Percentiles rank a stretch among this genome's conserved stretches.
Evolutionary conservation across 2,329 filamentous ascomycete genomes (phyloP).

Genomic region (Eutypa lata): DNA sequence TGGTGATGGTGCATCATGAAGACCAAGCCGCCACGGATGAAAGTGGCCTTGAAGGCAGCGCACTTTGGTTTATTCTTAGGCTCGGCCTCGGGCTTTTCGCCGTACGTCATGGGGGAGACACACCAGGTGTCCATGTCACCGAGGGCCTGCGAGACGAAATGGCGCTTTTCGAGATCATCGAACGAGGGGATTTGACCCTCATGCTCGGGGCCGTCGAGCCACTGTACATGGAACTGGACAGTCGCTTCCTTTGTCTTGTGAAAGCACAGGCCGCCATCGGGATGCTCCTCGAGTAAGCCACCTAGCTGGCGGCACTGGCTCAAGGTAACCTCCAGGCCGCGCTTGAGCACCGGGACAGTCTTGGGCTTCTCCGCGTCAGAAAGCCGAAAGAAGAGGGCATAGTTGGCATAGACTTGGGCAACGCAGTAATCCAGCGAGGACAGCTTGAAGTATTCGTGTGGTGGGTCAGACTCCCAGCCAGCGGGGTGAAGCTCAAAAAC

Average conservation of each 20-base stretch:
- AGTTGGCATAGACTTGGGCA: constrained; percentile 2
- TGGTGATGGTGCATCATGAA: background rate
- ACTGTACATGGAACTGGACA: constrained; percentile 25
- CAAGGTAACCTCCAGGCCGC: constrained; percentile 21
- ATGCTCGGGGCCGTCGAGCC: constrained; percentile 18
- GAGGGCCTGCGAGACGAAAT: constrained; percentile 18
- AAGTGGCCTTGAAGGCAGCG: background rate
- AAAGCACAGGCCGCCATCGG: constrained; percentile 14
- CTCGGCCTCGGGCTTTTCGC: constrained; percentile 1
- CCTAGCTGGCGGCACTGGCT: background rate
- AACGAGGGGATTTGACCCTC: constrained; percentile 15
- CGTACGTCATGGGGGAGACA: constrained; percentile 13
- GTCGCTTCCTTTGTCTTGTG: constrained; percentile 26
- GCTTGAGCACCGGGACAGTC: constrained; percentile 16
- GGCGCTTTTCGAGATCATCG: constrained; percentile 16
- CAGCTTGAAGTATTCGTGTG: constrained; percentile 4
- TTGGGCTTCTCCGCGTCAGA: background rate
- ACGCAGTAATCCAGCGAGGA: constrained; percentile 1
- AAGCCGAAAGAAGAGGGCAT: constrained; percentile 5
- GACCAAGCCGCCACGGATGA: background rate
- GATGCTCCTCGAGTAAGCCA: background rate
- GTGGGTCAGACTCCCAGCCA: constrained; percentile 4
- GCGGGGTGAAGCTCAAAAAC: constrained; percentile 1
- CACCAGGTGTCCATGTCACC: constrained; percentile 10
- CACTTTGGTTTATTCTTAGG: background rate